phyloP scores from a whole-genome alignment of 441 rosid genomes.

The Hura crepitans region DNA sequence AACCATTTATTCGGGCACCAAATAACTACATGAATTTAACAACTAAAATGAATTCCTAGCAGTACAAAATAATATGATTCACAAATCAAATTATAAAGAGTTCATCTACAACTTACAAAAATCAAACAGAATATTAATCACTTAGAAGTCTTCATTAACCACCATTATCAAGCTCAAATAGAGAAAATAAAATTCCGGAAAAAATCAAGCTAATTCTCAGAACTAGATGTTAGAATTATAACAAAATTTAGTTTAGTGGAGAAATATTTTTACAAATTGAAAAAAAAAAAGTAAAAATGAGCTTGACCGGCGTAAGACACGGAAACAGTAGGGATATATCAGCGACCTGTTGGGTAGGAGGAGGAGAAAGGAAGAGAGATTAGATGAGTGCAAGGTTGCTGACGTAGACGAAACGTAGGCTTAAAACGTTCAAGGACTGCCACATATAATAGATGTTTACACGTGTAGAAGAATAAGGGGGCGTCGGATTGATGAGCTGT shows the following conservation, averaged over 20 bases:
- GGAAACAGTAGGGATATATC: not conserved
- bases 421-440: conserved; percentile 14
- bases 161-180: conserved; percentile 28
- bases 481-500: conserved; percentile 31
- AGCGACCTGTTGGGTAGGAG: not conserved
- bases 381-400: not conserved
- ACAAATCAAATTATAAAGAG: not conserved
- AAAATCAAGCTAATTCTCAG: conserved; percentile 9
- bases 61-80: not conserved
- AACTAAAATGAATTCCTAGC: not conserved
- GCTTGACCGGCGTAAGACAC: conserved; percentile 23
- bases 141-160: conserved; percentile 29
- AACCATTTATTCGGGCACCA: not conserved
- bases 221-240: not conserved
- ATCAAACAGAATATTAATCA: conserved; percentile 16
- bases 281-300: not conserved
- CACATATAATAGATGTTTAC: conserved; percentile 27
- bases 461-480: conserved; percentile 21
- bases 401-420: conserved; percentile 22
- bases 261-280: not conserved
- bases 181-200: not conserved
- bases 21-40: conserved; percentile 5
- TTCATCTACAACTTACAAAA: conserved; percentile 20
- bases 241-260: not conserved
- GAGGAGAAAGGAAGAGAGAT: conserved; percentile 18